Conservation (phyloP, 1,139 yeast genomes). For the Candida pseudoviswanathii region DNA sequence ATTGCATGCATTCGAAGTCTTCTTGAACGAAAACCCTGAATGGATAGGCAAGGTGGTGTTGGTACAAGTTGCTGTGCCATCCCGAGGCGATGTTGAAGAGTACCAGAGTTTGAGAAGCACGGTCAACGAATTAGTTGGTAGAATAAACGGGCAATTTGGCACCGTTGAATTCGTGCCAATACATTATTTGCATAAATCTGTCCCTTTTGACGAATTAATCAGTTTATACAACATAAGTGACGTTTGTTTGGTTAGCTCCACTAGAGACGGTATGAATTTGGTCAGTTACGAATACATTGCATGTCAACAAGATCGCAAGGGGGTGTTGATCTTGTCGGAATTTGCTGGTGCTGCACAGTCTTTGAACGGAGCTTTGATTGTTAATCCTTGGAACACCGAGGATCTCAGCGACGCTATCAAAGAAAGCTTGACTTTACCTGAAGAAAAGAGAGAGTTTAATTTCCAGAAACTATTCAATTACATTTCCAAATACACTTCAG, state of each 20-base stretch:
- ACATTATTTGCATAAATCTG: constrained; percentile 91
- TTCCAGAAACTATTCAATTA: constrained; percentile 83
- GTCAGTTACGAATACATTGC: constrained; percentile 97
- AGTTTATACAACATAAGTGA: constrained; percentile 85
- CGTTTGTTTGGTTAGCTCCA: constrained; percentile 88
- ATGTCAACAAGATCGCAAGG: constrained; percentile 85
- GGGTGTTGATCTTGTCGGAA: constrained; percentile 84
- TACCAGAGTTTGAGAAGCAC: constrained; percentile 92
- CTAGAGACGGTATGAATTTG: constrained; percentile 98
- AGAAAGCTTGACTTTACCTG: constrained; percentile 84
- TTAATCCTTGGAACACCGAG: constrained; percentile 98
- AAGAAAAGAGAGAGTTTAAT: constrained; percentile 74
- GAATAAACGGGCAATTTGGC: constrained; percentile 95
- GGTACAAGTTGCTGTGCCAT: constrained; percentile 97
- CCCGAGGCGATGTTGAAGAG: constrained; percentile 97
- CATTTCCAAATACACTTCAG: constrained; percentile 90
- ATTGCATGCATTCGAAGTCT: constrained; percentile 92
- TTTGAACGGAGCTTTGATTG: constrained; percentile 87
- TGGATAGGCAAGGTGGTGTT: constrained; percentile 97
- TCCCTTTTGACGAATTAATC: constrained; percentile 88
- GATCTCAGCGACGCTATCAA: constrained; percentile 84
- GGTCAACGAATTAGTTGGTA: constrained; percentile 93
- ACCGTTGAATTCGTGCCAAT: constrained; percentile 97
- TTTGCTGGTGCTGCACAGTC: constrained; percentile 99
- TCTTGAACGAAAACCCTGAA: constrained; percentile 90